Evolutionary conservation across 768 basidiomycete genomes (phyloP), one percentile per base, ranked within the genome.

Genomic region (Cubamyces lactineus): DNA sequence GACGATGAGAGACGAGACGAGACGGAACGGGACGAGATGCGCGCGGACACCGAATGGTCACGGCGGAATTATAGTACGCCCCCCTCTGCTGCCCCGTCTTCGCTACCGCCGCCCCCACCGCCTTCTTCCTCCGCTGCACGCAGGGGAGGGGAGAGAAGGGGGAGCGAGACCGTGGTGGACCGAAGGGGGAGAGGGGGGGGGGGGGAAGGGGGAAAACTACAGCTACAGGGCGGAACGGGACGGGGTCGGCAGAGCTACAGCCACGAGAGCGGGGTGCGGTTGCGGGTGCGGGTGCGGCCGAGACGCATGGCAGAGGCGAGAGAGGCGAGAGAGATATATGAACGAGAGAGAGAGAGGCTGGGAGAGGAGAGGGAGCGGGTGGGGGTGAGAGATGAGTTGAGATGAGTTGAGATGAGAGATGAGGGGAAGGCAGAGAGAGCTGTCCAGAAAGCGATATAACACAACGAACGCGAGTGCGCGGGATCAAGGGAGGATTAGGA

Each of bases 141-240:
- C 13, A 48, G 45, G 24, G 23, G 7, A 5, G 19, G 30, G 23
- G 4, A 17, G 38, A 28, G n/a, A n/a, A n/a, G n/a, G n/a, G n/a
- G n/a, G n/a, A n/a, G n/a, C n/a, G n/a, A n/a, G n/a, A n/a, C n/a
- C n/a, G n/a, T n/a, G n/a, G n/a, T 5, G 19, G 40, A 16, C 8
- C 17, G 16, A 4, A 15, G 19, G 23, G 19, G 26, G 16, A 30
- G 17, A 48, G 11, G 8, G 43, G 9, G 13, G 16, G 21, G 52
- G 19, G 15, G 30, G 28, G 45, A 39, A 13, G 15, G 13, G 17
- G 24, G 49, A 24, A 59, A 38, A 51, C 57, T 63, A 63, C 62
- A 63, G 62, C 62, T 63, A 63, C 62, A 63, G 52, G 47, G 40
- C 53, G 26, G 34, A 34, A 34, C 34, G 34, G 34, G 55, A 34